A percentile compares a stretch with the other conserved stretches of the same genome.
Conservation (phyloP, 2,329 filamentous ascomycete genomes). For the Ascomycota sp. region DNA sequence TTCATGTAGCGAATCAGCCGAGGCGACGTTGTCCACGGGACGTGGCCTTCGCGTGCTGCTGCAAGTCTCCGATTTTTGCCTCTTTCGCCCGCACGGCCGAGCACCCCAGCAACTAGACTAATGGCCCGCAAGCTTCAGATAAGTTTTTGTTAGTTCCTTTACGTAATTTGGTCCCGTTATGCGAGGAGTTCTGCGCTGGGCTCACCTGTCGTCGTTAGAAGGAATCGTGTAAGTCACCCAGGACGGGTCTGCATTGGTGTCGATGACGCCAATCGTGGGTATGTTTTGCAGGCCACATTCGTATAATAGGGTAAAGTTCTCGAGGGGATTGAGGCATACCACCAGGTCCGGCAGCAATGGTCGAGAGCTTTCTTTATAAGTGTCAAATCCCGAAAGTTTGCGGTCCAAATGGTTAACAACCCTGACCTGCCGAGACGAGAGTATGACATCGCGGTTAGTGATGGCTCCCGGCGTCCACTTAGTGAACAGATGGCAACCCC, state of each 20-base stretch:
- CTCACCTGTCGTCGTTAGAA: constrained; percentile 80
- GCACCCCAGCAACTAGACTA: constrained; percentile 59
- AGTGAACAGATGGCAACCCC: constrained; percentile 72
- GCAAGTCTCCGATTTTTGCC: constrained; percentile 47
- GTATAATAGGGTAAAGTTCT: constrained; percentile 76
- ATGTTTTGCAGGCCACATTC: constrained; percentile 77
- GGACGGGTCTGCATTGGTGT: constrained; percentile 78
- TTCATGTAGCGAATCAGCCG: constrained; percentile 20
- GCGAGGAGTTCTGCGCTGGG: no score
- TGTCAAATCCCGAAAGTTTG: constrained; percentile 35
- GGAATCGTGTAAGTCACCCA: constrained; percentile 95
- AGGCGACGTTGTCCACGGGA: constrained; percentile 35
- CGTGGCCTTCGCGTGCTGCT: constrained; percentile 35
- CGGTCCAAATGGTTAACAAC: constrained; percentile 59
- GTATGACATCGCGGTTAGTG: constrained; percentile 78
- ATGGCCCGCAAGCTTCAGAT: constrained; percentile 49
- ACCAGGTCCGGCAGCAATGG: constrained; percentile 73
- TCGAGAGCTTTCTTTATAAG: constrained; percentile 36
- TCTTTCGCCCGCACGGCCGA: constrained; percentile 62
- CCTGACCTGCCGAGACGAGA: constrained; percentile 45
- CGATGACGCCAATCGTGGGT: constrained; percentile 82
- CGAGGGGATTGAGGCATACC: constrained; percentile 73
- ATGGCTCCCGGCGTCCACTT: constrained; percentile 82
- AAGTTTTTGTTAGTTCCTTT: not conserved
- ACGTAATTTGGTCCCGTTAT: no score